These are phyloP conservation scores for Borealophlyctis nickersoniae DNA, from an alignment of 192 early-diverging fungal species.

Conservation along the genomic window DNA sequence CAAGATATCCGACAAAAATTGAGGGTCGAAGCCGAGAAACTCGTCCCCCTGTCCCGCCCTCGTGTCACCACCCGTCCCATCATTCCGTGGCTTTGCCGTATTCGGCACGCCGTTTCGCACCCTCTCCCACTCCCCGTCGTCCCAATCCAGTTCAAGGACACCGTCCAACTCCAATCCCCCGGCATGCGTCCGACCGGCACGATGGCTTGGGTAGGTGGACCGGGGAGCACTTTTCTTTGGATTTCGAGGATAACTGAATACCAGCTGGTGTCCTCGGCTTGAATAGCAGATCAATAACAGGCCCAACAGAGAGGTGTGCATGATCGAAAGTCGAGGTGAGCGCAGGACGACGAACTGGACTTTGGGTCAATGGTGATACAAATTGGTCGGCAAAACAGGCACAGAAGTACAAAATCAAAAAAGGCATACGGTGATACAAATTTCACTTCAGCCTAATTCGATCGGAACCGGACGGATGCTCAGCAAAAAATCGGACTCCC, in stretches of 20 bases:
- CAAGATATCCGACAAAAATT: conserved; percentile 79
- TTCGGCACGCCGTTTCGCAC: background rate
- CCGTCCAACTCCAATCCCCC: background rate
- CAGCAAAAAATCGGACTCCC: no score
- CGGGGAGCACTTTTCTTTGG: conserved; percentile 17
- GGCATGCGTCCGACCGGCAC: conserved; percentile 1
- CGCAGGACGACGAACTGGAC: no score
- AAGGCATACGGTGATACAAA: no score
- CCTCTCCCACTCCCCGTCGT: background rate
- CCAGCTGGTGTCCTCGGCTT: conserved; percentile 65
- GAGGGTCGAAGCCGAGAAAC: conserved; percentile 69
- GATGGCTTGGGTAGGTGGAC: conserved; percentile 9
- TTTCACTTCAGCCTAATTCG: no score
- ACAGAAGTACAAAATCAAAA: no score
- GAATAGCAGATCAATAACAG: conserved; percentile 69
- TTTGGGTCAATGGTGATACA: no score
- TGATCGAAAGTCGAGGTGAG: no score
- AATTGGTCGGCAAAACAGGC: no score
- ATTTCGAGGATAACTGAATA: conserved; percentile 68
- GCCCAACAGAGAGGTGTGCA: conserved; percentile 20
- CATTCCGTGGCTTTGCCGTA: background rate
- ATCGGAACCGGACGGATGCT: no score
- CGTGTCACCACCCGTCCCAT: background rate
- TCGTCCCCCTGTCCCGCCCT: no score
- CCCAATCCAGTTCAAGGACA: background rate